These are phyloP conservation scores for Podospora australis DNA, from an alignment of 495 filamentous ascomycete genomes.

Conservation along the genomic window DNA sequence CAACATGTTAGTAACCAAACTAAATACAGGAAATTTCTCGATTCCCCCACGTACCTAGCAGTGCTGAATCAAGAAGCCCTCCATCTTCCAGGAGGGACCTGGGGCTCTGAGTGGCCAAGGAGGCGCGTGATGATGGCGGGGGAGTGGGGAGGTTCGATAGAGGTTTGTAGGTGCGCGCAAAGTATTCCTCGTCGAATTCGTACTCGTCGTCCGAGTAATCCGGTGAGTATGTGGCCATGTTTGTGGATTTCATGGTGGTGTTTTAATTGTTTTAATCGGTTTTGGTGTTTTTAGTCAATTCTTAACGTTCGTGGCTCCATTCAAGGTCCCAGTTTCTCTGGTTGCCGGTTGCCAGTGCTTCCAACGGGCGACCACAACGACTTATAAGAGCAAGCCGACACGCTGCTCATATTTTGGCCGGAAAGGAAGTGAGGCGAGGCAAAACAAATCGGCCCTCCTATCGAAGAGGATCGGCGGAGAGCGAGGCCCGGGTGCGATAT, in stretches of 20 bases:
- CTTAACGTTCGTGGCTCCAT: conserved; percentile 1
- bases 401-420: conserved; percentile 29
- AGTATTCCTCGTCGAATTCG: conserved; percentile 49
- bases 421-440: conserved; percentile 9
- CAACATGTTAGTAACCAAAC: conserved; percentile 1
- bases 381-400: conserved; percentile 23
- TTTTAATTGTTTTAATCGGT: neutral
- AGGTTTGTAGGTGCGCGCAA: conserved; percentile 50
- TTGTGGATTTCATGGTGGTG: neutral
- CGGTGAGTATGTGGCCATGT: conserved; percentile 21
- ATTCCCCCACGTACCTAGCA: conserved; percentile 44
- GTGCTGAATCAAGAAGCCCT: conserved; percentile 33
- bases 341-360: conserved; percentile 26
- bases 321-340: conserved; percentile 13
- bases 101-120: conserved; percentile 34
- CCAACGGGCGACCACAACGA: conserved; percentile 26
- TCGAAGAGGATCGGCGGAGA: neutral
- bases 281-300: neutral
- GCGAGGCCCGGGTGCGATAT: neutral
- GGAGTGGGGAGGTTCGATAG: conserved; percentile 56
- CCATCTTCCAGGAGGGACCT: conserved; percentile 35
- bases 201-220: conserved; percentile 39
- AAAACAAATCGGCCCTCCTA: conserved; percentile 3
- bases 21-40: too few relatives aligned
- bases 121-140: conserved; percentile 43